Conservation (phyloP, 2,329 filamentous ascomycete species). For the Corynespora cassiicola region DNA sequence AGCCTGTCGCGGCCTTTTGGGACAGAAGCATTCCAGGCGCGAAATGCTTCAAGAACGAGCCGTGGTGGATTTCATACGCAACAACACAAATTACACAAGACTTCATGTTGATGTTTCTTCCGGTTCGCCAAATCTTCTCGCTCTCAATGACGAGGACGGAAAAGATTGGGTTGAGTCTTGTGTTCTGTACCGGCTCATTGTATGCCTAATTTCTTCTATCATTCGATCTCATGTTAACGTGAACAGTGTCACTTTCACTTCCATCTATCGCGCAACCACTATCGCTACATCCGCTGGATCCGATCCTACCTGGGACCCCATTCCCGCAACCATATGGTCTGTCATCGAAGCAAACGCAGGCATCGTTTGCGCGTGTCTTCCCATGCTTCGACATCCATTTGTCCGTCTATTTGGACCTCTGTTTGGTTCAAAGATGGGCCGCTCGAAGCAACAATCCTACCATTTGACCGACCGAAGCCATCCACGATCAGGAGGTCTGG, state of each 20-base stretch:
- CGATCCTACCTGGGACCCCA: slow-evolving; percentile 30
- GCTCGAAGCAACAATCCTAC: slow-evolving; percentile 17
- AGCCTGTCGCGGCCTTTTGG: slow-evolving; percentile 38
- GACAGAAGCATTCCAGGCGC: slow-evolving; percentile 29
- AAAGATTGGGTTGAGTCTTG: slow-evolving; percentile 26
- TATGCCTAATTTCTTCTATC: slow-evolving; percentile 10
- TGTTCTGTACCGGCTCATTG: slow-evolving; percentile 31
- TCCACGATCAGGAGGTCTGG: slow-evolving; percentile 4
- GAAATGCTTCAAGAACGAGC: slow-evolving; percentile 37
- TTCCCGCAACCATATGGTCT: slow-evolving; percentile 29
- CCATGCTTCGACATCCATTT: slow-evolving; percentile 30
- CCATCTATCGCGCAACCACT: slow-evolving; percentile 31
- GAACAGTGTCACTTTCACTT: slow-evolving; percentile 29
- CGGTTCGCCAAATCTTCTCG: slow-evolving; percentile 21
- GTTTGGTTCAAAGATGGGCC: slow-evolving; percentile 15
- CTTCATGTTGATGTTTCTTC: slow-evolving; percentile 25
- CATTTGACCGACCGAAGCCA: slow-evolving; percentile 18
- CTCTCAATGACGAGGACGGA: slow-evolving; percentile 27
- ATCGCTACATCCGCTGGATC: slow-evolving; percentile 26
- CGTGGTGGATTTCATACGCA: slow-evolving; percentile 33
- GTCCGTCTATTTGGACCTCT: slow-evolving; percentile 26
- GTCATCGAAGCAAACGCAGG: slow-evolving; percentile 33
- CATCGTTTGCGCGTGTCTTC: slow-evolving; percentile 15
- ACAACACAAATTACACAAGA: slow-evolving; percentile 27
- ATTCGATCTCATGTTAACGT: too few relatives aligned